Percentiles rank a stretch among this genome's conserved stretches.
Evolutionary conservation across 495 filamentous ascomycete species (phyloP).

Genomic region (Trichoderma reesei): DNA sequence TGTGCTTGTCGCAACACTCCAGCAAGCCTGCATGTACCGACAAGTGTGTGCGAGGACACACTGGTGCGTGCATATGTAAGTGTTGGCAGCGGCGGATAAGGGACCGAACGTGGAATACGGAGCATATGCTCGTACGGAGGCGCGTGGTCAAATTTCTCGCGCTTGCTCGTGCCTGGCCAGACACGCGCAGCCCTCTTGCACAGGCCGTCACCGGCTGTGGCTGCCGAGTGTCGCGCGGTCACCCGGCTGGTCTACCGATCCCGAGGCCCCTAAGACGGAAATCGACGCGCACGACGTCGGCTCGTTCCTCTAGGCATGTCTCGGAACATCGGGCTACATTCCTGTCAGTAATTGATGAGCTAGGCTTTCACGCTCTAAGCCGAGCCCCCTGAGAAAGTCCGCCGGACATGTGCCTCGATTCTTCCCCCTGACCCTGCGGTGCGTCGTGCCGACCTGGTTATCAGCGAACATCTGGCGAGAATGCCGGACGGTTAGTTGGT

Average conservation of each 20-base stretch:
- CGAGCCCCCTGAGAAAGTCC: no score
- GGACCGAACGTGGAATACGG: background rate
- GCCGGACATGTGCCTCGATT: no score
- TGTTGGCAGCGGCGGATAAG: no score
- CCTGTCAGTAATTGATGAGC: background rate
- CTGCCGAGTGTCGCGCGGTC: background rate
- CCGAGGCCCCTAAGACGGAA: background rate
- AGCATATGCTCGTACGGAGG: background rate
- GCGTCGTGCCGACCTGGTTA: no score
- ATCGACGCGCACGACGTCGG: background rate
- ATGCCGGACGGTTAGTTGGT: no score
- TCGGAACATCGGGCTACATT: background rate
- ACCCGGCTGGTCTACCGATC: background rate
- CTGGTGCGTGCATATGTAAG: background rate
- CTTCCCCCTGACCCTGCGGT: no score
- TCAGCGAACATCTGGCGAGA: no score
- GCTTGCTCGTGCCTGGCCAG: no score
- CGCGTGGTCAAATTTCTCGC: no score
- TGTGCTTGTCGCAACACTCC: background rate
- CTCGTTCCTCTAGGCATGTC: background rate
- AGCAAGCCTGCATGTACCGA: background rate
- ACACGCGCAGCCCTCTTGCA: background rate
- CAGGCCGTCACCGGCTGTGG: background rate
- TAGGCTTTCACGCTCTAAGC: no score
- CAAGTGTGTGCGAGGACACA: background rate